Conservation (phyloP, 805 yeast species). For the Schwanniomyces occidentalis region DNA sequence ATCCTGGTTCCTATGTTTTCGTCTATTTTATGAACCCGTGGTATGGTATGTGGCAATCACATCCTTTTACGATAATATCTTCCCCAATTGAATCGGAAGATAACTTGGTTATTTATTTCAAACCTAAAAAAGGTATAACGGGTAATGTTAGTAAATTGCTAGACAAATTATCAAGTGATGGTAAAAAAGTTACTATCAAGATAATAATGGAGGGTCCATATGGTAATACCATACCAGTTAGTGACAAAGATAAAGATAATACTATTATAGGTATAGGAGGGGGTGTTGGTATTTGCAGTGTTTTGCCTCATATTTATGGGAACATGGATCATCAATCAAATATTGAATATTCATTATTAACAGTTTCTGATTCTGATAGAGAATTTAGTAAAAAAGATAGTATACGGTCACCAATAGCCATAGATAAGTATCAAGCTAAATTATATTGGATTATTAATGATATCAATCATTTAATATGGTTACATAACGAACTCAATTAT, state of each 20-base stretch:
- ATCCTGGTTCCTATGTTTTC: neutral
- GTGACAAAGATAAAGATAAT: neutral
- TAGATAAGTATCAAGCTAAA: no score
- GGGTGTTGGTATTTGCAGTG: conserved; percentile 4
- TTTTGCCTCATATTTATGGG: neutral
- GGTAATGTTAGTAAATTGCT: conserved; percentile 6
- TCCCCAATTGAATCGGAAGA: conserved; percentile 3
- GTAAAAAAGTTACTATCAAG: neutral
- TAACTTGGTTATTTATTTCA: conserved; percentile 1
- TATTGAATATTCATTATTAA: no score
- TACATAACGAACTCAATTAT: conserved; percentile 2
- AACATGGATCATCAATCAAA: neutral
- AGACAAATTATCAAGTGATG: conserved; percentile 2
- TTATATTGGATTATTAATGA: conserved; percentile 4
- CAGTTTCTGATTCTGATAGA: no score
- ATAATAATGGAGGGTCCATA: conserved; percentile 5
- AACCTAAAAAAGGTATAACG: conserved; percentile 7
- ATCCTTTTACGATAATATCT: conserved; percentile 4
- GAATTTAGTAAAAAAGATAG: no score
- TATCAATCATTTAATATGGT: conserved; percentile 2
- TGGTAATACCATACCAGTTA: neutral
- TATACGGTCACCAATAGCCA: no score
- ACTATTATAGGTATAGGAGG: neutral
- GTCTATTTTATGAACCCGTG: no score
- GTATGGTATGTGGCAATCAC: conserved; percentile 10